Conservation (phyloP, 139 green algal species). For the Chlorella ohadii region DNA sequence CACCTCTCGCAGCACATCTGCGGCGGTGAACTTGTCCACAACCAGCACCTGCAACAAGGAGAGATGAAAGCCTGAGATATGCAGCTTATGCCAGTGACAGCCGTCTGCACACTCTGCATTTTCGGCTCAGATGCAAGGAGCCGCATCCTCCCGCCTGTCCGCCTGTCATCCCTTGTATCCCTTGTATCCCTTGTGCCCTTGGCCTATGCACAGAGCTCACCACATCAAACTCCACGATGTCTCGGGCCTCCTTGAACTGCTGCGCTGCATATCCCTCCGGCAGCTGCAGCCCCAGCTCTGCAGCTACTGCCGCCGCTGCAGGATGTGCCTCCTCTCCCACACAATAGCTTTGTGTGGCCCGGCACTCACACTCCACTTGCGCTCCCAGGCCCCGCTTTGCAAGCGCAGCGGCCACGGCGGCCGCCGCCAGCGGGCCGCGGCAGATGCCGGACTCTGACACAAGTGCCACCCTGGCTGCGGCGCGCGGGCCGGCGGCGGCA, state of each 20-base stretch:
- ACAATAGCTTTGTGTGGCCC: conserved; percentile 75
- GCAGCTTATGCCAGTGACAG: no score
- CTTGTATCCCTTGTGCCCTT: no score
- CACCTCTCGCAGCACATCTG: conserved; percentile 87
- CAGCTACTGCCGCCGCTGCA: conserved; percentile 38
- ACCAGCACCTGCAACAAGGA: conserved; percentile 56
- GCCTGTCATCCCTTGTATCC: no score
- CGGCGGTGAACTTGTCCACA: conserved; percentile 89
- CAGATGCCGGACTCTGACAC: conserved; percentile 85
- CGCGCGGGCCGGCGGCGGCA: background rate
- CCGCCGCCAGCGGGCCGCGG: conserved; percentile 73
- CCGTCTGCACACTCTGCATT: no score
- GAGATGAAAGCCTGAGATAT: no score
- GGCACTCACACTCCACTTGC: background rate
- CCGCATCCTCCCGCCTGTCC: no score
- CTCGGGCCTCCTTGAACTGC: conserved; percentile 60
- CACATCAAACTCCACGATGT: conserved; percentile 80
- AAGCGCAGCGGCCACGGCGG: conserved; percentile 57
- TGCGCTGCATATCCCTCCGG: conserved; percentile 35
- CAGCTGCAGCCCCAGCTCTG: conserved; percentile 47
- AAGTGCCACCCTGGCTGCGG: conserved; percentile 57
- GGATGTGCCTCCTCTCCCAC: conserved; percentile 67
- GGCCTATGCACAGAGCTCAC: no score
- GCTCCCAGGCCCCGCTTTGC: conserved; percentile 28
- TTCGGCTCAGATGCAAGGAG: no score